Percentiles rank a stretch among this genome's conserved stretches.
Conservation (phyloP, 2,329 filamentous ascomycete species). For the Botrytis aclada region DNA sequence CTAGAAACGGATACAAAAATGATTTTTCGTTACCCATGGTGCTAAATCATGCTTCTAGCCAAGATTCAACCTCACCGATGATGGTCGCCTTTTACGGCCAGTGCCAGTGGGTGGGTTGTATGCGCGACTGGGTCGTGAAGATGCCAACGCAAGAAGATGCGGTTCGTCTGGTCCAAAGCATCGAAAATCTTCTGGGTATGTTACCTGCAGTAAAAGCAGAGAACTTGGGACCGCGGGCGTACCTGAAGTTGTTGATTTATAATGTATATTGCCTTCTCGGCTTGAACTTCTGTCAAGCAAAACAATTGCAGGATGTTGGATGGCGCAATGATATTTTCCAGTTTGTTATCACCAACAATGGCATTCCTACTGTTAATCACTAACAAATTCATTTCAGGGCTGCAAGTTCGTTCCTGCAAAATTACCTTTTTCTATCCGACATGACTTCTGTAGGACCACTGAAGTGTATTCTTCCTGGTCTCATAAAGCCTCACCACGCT, state of each 20-base stretch:
- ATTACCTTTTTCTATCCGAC: slow-evolving; percentile 4
- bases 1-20: background rate
- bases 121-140: background rate
- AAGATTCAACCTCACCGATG: background rate
- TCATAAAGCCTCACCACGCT: slow-evolving; percentile 19
- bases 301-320: background rate
- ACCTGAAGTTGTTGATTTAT: background rate
- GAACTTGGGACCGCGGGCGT: background rate
- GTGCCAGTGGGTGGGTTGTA: background rate
- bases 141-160: background rate
- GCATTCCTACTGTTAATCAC: background rate
- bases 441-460: background rate
- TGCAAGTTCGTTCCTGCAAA: slow-evolving; percentile 14
- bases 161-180: background rate
- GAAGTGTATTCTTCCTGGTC: slow-evolving; percentile 7
- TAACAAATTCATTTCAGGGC: background rate
- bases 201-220: background rate
- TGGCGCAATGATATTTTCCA: background rate
- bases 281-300: background rate
- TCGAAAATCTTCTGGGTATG: background rate
- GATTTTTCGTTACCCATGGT: background rate
- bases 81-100: background rate
- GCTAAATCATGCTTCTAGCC: background rate
- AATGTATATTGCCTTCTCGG: background rate
- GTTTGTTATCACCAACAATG: background rate